Evolutionary conservation across 2,329 filamentous ascomycete genomes (phyloP), one percentile per base, ranked within the genome.

Genomic region (Pseudocercospora pini-densiflorae): DNA sequence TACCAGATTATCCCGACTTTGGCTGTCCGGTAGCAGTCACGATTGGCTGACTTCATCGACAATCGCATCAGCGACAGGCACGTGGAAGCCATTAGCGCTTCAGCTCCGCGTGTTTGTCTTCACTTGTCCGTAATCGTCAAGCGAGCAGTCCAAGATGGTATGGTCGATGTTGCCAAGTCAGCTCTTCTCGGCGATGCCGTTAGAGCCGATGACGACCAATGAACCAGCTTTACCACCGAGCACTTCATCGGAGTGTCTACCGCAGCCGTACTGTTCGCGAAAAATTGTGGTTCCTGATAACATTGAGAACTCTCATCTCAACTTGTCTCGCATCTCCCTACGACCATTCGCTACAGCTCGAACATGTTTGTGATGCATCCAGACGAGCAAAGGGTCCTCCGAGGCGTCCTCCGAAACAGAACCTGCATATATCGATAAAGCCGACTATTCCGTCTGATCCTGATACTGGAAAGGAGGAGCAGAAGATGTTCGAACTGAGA

Each of bases 21-120:
- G 49, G 14, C 19, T 23, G 49, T 27, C 8, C 49, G 49, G 49
- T 53, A 23, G 14, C 14, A 6, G 24, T 14, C 19, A 27, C 23
- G 49, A 53, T 53, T 53, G 49, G 49, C 4, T 5, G 21, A 27
- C 16, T 27, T 29, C 19, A 24, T 16, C 14, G 49, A 27, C 21
- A 27, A 23, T 53, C 24, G 12, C 51, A 54, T 27, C 24, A 54
- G 24, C 16, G 51, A 54, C 14, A 54, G 24, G 24, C 51, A 54
- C 51, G 51, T 54, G 49, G 49, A 53, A 53, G 49, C 49, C 21
- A 53, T 53, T 53, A 16, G 19, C 49, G 49, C 21, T 53, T 53
- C 49, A 53, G 49, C 49, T 53, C 19, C 23, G 49, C 49, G 23
- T 27, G 14, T 53, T 24, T 53, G 49, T 53, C 49, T 53, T 27